phyloP scores from a whole-genome alignment of 1,139 yeast genomes.

The Debaryomyces nepalensis region DNA sequence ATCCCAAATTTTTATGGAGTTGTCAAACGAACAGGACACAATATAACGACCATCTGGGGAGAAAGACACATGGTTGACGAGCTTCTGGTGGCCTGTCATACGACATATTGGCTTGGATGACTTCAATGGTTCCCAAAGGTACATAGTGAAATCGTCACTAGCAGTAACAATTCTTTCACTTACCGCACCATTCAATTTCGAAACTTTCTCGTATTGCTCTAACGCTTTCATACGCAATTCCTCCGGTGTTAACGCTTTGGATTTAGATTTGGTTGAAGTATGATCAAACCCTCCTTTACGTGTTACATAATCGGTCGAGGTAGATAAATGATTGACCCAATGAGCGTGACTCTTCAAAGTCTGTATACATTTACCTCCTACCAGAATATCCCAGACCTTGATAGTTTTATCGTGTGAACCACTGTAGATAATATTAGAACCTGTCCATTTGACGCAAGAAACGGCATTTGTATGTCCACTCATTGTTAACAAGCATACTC shows the following conservation, averaged over 20 bases:
- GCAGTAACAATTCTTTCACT: constrained; percentile 92
- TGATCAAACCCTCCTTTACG: constrained; percentile 61
- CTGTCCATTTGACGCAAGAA: constrained; percentile 97
- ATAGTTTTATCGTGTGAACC: constrained; percentile 96
- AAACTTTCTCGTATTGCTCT: constrained; percentile 74
- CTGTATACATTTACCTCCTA: constrained; percentile 77
- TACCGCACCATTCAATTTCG: constrained; percentile 67
- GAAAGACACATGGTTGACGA: constrained; percentile 93
- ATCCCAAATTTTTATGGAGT: constrained; percentile 94
- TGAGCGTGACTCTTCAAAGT: constrained; percentile 90
- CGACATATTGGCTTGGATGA: constrained; percentile 82
- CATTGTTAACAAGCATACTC: constrained; percentile 71
- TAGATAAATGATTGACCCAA: constrained; percentile 94
- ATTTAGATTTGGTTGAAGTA: constrained; percentile 26
- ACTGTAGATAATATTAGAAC: constrained; percentile 80
- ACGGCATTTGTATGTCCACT: constrained; percentile 90
- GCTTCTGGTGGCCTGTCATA: constrained; percentile 97
- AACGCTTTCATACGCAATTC: constrained; percentile 43
- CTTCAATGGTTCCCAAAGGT: constrained; percentile 90
- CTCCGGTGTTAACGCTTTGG: constrained; percentile 28
- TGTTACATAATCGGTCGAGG: constrained; percentile 87
- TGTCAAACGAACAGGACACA: constrained; percentile 94
- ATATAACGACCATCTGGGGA: constrained; percentile 94
- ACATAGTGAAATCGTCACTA: constrained; percentile 97
- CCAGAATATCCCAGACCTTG: constrained; percentile 83